Conservation (phyloP, 345 rosid genomes). For the Salix viminalis region DNA sequence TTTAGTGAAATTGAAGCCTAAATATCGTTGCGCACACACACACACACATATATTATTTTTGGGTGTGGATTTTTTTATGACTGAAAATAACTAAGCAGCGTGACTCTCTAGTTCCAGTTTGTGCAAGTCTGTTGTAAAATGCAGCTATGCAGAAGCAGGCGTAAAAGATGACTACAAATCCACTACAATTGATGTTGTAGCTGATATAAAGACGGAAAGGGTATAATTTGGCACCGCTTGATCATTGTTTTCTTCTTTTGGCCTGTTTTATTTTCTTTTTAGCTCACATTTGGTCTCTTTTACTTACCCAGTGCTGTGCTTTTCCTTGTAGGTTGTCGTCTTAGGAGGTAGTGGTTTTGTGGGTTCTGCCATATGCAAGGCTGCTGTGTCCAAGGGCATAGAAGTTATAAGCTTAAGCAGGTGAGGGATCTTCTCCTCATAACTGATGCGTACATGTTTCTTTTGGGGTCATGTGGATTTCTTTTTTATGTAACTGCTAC, state of each 20-base stretch:
- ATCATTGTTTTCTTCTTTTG: background rate
- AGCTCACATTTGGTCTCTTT: background rate
- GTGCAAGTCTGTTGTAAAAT: conserved; percentile 54
- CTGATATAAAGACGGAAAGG: conserved; percentile 68
- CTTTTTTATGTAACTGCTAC: background rate
- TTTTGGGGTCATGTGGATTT: background rate
- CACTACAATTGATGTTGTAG: conserved; percentile 70
- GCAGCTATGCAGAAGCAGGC: conserved; percentile 56
- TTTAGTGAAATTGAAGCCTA: background rate
- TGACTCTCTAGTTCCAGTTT: conserved; percentile 29
- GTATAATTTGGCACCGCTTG: conserved; percentile 27
- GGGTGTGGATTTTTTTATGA: too few species aligned
- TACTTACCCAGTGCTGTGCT: conserved; percentile 12
- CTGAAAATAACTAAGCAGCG: too few species aligned
- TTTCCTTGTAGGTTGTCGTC: conserved; percentile 68
- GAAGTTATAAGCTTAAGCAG: conserved; percentile 91
- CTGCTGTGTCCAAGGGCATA: conserved; percentile 74
- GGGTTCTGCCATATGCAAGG: conserved; percentile 93
- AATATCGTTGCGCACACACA: background rate
- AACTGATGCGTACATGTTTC: conserved; percentile 9
- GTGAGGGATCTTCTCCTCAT: conserved; percentile 27
- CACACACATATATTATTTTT: background rate
- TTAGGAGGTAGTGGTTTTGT: conserved; percentile 87
- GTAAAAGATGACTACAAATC: conserved; percentile 39
- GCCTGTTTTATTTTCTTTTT: background rate